Conservation (phyloP, 257 asterid species). For the Mentha longifolia region DNA sequence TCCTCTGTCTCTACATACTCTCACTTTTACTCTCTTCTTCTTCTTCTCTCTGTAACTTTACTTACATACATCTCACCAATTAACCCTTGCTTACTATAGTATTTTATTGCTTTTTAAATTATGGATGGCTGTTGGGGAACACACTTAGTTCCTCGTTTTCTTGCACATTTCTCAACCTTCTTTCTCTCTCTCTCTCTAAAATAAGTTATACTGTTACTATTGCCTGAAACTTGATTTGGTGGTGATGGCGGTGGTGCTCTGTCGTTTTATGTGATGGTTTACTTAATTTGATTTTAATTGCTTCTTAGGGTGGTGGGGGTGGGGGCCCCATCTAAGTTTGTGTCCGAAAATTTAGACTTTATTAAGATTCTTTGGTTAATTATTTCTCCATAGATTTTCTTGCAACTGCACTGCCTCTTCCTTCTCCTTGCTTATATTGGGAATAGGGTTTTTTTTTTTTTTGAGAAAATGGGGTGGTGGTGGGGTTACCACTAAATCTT, state of each 20-base stretch:
- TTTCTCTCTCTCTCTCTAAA: not conserved
- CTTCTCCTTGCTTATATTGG: constrained; percentile 21
- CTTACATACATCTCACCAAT: too few species aligned
- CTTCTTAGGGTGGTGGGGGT: constrained; percentile 10
- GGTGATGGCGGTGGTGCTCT: constrained; percentile 25
- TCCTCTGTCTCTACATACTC: constrained; percentile 1
- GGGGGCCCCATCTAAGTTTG: not conserved
- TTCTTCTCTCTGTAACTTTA: not conserved
- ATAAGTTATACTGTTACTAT: not conserved
- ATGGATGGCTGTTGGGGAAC: constrained; percentile 32
- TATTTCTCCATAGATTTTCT: constrained; percentile 20
- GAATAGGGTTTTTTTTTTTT: constrained; percentile 28
- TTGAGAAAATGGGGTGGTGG: constrained; percentile 29
- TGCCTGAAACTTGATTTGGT: constrained; percentile 22
- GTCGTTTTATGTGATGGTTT: constrained; percentile 7
- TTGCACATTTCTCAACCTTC: not conserved
- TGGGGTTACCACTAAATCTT: constrained; percentile 49
- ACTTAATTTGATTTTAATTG: constrained; percentile 25
- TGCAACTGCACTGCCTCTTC: constrained; percentile 5
- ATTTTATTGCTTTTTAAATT: constrained; percentile 22
- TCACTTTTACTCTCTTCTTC: not conserved
- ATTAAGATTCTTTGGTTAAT: constrained; percentile 6
- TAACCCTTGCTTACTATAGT: not conserved
- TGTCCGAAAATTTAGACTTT: not conserved
- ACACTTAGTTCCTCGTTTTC: constrained; percentile 18